A percentile compares a stretch with the other conserved stretches of the same genome.
Conservation (phyloP, 2,329 filamentous ascomycete genomes). For the Epichloe uncinata region DNA sequence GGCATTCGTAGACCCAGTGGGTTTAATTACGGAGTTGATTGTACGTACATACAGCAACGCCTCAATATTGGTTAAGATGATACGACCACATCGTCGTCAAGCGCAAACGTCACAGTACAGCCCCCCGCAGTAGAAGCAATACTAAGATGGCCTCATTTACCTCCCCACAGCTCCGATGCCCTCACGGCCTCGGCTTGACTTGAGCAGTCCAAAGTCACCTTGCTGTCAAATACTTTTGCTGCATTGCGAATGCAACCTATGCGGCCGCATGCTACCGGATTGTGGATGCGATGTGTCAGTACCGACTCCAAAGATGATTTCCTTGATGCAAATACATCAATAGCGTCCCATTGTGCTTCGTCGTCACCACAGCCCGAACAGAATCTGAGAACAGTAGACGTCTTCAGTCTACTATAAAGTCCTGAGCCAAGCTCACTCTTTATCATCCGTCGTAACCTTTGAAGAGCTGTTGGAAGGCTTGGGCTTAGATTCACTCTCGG, state of each 20-base stretch:
- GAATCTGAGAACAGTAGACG: background rate
- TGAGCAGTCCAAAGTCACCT: background rate
- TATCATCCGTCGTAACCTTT: background rate
- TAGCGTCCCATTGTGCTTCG: background rate
- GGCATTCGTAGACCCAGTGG: background rate
- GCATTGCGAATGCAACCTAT: background rate
- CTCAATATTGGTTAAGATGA: background rate
- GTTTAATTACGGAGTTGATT: background rate
- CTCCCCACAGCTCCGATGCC: background rate
- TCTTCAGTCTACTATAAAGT: background rate
- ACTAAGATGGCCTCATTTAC: background rate
- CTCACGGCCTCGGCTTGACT: background rate
- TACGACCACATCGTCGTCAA: background rate
- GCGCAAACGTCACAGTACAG: background rate
- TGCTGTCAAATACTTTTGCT: background rate
- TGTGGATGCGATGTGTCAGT: background rate
- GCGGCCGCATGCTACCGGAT: background rate
- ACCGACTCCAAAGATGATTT: background rate
- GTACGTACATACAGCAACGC: background rate
- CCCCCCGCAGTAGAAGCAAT: background rate
- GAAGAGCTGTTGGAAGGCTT: constrained; percentile 5
- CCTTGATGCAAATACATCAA: background rate
- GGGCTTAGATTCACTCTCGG: constrained; percentile 50
- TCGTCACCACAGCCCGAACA: background rate
- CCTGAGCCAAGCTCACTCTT: background rate